These are phyloP conservation scores for Rhododendron griersonianum DNA, from an alignment of 148 eudicot species.

Conservation along the genomic window DNA sequence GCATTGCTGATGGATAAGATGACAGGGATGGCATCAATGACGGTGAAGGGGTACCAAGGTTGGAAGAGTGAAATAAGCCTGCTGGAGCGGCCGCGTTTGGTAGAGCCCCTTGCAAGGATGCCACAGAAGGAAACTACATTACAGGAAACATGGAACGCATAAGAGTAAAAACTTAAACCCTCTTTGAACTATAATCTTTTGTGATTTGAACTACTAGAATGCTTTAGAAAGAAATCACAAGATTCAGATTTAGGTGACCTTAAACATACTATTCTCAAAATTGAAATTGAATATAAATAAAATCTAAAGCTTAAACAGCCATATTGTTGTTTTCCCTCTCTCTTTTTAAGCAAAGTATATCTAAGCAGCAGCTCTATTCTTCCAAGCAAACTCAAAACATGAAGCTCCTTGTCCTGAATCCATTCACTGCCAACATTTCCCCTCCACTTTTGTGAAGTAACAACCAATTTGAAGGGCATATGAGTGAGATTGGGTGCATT, in stretches of 20 bases:
- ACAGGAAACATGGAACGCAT: constrained; percentile 8
- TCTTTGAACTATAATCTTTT: not conserved
- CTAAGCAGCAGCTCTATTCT: not conserved
- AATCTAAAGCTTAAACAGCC: not conserved
- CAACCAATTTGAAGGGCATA: not conserved
- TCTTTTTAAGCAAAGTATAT: not conserved
- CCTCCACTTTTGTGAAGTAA: not conserved
- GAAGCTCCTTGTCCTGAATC: not conserved
- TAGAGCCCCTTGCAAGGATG: constrained; percentile 69
- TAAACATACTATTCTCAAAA: not conserved
- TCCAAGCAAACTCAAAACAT: not conserved
- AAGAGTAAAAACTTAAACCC: not conserved
- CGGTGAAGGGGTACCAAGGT: constrained; percentile 33
- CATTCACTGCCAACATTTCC: not conserved
- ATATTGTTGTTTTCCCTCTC: not conserved
- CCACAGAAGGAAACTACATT: constrained; percentile 78
- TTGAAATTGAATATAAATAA: not conserved
- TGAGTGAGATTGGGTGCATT: not conserved
- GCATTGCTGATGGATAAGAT: constrained; percentile 44
- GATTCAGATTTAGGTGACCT: not conserved
- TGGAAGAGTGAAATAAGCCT: constrained; percentile 41
- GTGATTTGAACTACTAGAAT: not conserved
- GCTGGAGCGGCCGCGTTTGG: constrained; percentile 50
- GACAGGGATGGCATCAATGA: constrained; percentile 44
- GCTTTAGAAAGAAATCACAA: not conserved